A percentile compares a stretch with the other conserved stretches of the same genome.
Conservation (phyloP, 1,284 basidiomycete genomes). For the Cutaneotrichosporon sp. region DNA sequence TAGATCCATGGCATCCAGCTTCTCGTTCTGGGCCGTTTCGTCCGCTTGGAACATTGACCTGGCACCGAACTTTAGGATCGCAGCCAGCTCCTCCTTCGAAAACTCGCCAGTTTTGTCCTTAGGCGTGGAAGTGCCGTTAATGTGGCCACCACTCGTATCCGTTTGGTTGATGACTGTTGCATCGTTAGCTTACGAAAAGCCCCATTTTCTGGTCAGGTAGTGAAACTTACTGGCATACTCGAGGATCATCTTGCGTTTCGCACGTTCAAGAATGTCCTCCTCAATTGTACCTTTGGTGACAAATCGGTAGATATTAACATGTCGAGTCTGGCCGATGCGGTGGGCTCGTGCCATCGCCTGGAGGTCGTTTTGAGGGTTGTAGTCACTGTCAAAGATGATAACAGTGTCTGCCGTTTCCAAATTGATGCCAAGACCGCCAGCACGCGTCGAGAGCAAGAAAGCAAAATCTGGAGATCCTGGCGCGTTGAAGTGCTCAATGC, state of each 20-base stretch:
- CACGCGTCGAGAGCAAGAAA: conserved; percentile 87
- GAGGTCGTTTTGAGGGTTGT: conserved; percentile 91
- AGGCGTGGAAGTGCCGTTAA: conserved; percentile 73
- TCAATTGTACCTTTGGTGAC: conserved; percentile 99
- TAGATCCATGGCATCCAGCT: conserved; percentile 98
- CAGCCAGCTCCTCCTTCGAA: conserved; percentile 94
- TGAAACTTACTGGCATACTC: conserved; percentile 88
- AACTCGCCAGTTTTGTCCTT: conserved; percentile 73
- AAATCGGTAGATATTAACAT: conserved; percentile 95
- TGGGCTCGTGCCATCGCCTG: conserved; percentile 99
- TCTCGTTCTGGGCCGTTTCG: conserved; percentile 84
- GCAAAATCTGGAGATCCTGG: conserved; percentile 69
- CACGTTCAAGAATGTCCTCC: conserved; percentile 95
- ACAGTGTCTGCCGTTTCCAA: conserved; percentile 97
- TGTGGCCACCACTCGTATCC: conserved; percentile 96
- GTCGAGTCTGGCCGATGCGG: conserved; percentile 93
- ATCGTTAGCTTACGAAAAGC: conserved; percentile 9
- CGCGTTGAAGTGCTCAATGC: conserved; percentile 72
- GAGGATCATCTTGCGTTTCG: conserved; percentile 99
- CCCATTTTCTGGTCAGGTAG: not conserved
- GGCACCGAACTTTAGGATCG: conserved; percentile 98
- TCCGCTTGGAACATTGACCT: conserved; percentile 99
- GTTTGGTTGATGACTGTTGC: conserved; percentile 95
- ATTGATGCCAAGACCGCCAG: conserved; percentile 97
- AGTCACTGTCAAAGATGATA: conserved; percentile 82